phyloP scores from a whole-genome alignment of 805 yeast species.

The Lachancea lanzarotensis region DNA sequence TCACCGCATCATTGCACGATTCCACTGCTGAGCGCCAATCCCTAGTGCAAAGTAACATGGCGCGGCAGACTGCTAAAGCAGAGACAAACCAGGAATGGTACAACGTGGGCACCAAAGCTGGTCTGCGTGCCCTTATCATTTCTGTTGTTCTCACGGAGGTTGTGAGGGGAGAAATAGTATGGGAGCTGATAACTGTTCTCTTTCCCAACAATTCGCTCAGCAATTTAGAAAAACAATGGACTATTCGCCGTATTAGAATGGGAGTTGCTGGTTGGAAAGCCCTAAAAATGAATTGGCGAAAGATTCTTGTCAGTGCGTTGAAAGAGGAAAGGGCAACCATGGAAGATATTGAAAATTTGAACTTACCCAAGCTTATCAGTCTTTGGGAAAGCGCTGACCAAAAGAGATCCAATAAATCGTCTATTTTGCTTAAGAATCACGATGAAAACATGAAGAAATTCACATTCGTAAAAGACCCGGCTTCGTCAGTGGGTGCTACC shows the following conservation, averaged over 20 bases:
- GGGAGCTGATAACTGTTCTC: constrained; percentile 50
- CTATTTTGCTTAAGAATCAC: constrained; percentile 4
- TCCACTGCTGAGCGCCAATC: constrained; percentile 1
- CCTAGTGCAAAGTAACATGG: constrained; percentile 1
- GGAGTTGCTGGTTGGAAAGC: constrained; percentile 54
- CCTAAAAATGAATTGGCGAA: constrained; percentile 57
- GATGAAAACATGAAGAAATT: constrained; percentile 45
- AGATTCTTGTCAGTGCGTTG: constrained; percentile 52
- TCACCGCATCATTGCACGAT: neutral
- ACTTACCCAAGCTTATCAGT: constrained; percentile 46
- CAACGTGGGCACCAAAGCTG: constrained; percentile 34
- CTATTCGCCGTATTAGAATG: constrained; percentile 45
- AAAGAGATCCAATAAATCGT: constrained; percentile 12
- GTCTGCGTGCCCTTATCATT: constrained; percentile 51
- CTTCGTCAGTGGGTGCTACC: constrained; percentile 6
- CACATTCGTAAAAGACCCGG: constrained; percentile 33
- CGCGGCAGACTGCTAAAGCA: neutral
- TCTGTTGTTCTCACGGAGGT: constrained; percentile 64
- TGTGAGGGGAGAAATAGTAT: constrained; percentile 54
- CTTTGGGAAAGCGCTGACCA: constrained; percentile 59
- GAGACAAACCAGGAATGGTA: constrained; percentile 5
- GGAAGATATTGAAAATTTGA: constrained; percentile 44
- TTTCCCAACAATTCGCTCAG: constrained; percentile 40
- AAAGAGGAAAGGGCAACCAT: constrained; percentile 45
- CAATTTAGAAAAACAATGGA: constrained; percentile 59